Evolutionary conservation across 352 stramenopile genomes (phyloP).

Genomic region (Blastocystis sp.): DNA sequence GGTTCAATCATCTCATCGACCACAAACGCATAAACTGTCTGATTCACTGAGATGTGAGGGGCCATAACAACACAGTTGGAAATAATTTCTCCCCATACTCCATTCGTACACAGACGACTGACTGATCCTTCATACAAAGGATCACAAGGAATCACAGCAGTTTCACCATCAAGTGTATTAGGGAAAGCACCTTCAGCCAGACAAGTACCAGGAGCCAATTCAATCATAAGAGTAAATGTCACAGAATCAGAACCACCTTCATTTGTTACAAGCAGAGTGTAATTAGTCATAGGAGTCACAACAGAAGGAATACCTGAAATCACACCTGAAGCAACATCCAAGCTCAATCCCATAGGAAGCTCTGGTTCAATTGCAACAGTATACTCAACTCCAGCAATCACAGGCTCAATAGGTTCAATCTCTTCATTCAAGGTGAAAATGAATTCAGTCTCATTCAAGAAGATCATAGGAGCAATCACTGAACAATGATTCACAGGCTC

Average conservation of each 20-base stretch:
- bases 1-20: not conserved
- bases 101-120: not conserved
- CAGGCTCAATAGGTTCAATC: slow-evolving; percentile 32
- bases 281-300: not conserved
- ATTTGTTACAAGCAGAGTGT: not conserved
- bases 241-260: not conserved
- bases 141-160: not conserved
- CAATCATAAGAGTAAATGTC: not conserved
- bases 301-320: slow-evolving; percentile 30
- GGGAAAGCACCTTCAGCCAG: not conserved
- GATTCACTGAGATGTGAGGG: not conserved
- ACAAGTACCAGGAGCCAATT: not conserved
- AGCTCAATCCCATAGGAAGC: not conserved
- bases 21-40: not conserved
- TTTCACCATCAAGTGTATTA: not conserved
- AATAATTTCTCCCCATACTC: not conserved
- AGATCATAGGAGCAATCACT: slow-evolving; percentile 8
- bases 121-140: not conserved
- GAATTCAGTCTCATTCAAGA: not conserved
- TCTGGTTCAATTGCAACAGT: not conserved
- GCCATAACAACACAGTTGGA: not conserved
- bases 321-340: not conserved
- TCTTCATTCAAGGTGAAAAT: not conserved
- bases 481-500: not conserved
- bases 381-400: slow-evolving; percentile 4